These are phyloP conservation scores for Aurantiochytrium sp. DNA, from an alignment of 108 stramenopile species.

Conservation along the genomic window DNA sequence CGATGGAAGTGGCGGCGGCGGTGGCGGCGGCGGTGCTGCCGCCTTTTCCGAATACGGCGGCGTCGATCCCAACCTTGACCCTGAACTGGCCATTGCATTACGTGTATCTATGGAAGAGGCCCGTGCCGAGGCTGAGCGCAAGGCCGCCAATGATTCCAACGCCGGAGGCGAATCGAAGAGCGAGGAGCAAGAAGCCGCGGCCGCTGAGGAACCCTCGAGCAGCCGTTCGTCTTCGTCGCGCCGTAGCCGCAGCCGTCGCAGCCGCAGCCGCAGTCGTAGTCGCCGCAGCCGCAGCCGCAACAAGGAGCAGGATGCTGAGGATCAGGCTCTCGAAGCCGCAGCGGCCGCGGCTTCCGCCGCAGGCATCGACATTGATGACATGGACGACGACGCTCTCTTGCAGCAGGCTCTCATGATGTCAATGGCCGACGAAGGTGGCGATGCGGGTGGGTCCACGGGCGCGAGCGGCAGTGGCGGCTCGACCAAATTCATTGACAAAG, in stretches of 20 bases:
- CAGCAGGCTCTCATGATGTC: constrained; percentile 93
- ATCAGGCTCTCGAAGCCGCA: constrained; percentile 45
- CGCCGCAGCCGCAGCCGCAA: constrained; percentile 2
- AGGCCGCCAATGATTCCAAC: not conserved
- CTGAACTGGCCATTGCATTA: constrained; percentile 95
- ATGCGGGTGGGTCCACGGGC: constrained; percentile 56
- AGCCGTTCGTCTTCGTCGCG: not conserved
- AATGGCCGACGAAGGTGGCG: constrained; percentile 79
- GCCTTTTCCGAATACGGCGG: constrained; percentile 81
- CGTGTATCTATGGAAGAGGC: constrained; percentile 96
- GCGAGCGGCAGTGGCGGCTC: constrained; percentile 61
- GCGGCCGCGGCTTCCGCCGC: constrained; percentile 38
- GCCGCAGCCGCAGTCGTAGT: constrained; percentile 26
- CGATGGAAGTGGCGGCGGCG: constrained; percentile 51
- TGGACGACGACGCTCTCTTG: constrained; percentile 60
- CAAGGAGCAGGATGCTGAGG: constrained; percentile 22
- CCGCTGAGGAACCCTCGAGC: not conserved
- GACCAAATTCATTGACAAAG: constrained; percentile 64
- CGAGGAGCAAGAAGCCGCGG: not conserved
- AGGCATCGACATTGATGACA: constrained; percentile 35
- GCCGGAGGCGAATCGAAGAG: not conserved
- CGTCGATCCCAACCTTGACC: constrained; percentile 93
- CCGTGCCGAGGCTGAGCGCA: constrained; percentile 59
- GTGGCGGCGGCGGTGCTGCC: constrained; percentile 55
- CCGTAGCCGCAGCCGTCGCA: constrained; percentile 52